A percentile compares a stretch with the other conserved stretches of the same genome.
Conservation (phyloP, 1,284 basidiomycete species). For the Violaceomyces palustris region DNA sequence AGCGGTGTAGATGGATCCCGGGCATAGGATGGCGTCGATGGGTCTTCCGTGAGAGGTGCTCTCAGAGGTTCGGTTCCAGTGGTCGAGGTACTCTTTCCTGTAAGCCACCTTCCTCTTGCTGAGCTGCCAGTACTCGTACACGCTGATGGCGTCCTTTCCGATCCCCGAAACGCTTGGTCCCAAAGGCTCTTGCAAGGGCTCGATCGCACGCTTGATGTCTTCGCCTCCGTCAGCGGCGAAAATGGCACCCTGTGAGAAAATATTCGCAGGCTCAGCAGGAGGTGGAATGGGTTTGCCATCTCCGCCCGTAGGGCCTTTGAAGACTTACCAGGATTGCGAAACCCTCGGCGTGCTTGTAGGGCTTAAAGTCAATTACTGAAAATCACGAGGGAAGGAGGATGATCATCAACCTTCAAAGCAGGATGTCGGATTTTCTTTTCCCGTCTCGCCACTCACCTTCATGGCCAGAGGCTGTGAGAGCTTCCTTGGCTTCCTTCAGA, state of each 20-base stretch:
- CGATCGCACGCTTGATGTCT: slow-evolving; percentile 28
- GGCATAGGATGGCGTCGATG: slow-evolving; percentile 63
- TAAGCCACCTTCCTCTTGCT: slow-evolving; percentile 53
- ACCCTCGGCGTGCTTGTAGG: slow-evolving; percentile 28
- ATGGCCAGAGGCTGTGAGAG: slow-evolving; percentile 33
- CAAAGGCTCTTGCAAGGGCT: slow-evolving; percentile 37
- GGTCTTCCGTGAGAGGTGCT: slow-evolving; percentile 59
- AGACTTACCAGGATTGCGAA: slow-evolving; percentile 47
- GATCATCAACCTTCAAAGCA: too few species aligned
- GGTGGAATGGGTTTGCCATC: too few species aligned
- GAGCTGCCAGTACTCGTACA: slow-evolving; percentile 61
- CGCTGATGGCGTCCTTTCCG: slow-evolving; percentile 39
- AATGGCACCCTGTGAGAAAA: too few species aligned
- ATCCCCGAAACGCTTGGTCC: slow-evolving; percentile 12
- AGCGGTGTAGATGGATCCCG: slow-evolving; percentile 59
- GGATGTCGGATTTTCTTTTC: too few species aligned
- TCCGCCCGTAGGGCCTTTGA: too few species aligned
- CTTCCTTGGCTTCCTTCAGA: slow-evolving; percentile 38
- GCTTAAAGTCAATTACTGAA: slow-evolving; percentile 32
- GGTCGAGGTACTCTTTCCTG: slow-evolving; percentile 58
- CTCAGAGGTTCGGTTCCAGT: slow-evolving; percentile 60
- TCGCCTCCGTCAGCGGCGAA: slow-evolving; percentile 41
- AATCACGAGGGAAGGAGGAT: too few species aligned
- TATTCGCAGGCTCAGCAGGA: too few species aligned
- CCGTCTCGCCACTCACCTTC: too few species aligned